Conservation (phyloP, 139 green algal genomes). For the Marvania coccoides region DNA sequence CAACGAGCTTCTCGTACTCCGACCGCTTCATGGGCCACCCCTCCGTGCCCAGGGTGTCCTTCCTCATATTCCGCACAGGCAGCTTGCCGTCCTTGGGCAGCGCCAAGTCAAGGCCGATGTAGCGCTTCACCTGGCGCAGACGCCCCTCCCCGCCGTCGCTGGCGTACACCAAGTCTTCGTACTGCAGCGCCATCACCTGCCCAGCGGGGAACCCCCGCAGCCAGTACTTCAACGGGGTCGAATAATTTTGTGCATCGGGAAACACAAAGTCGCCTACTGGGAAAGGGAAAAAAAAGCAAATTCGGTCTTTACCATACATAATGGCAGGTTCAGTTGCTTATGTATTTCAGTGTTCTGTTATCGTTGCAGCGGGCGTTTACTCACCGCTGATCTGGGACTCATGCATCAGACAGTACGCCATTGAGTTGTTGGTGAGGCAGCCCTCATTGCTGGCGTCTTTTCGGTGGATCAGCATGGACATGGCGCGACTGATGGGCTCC, state of each 20-base stretch:
- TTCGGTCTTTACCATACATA: too few species aligned
- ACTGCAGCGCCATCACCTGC: constrained; percentile 17
- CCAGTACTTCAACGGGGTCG: background rate
- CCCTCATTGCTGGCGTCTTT: constrained; percentile 7
- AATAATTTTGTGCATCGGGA: constrained; percentile 2
- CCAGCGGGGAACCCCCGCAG: constrained; percentile 1
- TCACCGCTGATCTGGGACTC: background rate
- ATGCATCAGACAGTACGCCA: background rate
- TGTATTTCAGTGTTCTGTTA: too few species aligned
- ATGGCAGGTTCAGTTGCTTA: too few species aligned
- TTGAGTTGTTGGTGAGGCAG: constrained; percentile 3
- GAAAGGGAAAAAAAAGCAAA: too few species aligned
- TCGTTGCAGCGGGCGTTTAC: too few species aligned
- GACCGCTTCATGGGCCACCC: background rate
- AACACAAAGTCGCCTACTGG: background rate
- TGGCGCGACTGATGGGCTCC: constrained; percentile 10
- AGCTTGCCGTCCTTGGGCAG: background rate
- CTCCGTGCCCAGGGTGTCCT: background rate
- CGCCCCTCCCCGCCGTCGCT: background rate
- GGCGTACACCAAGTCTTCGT: background rate
- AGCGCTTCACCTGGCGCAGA: background rate
- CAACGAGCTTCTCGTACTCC: constrained; percentile 4
- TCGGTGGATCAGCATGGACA: background rate
- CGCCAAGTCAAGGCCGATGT: background rate
- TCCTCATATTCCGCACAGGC: constrained; percentile 7